Evolutionary conservation across 441 rosid genomes (phyloP).

Genomic region (Codiaeum variegatum): DNA sequence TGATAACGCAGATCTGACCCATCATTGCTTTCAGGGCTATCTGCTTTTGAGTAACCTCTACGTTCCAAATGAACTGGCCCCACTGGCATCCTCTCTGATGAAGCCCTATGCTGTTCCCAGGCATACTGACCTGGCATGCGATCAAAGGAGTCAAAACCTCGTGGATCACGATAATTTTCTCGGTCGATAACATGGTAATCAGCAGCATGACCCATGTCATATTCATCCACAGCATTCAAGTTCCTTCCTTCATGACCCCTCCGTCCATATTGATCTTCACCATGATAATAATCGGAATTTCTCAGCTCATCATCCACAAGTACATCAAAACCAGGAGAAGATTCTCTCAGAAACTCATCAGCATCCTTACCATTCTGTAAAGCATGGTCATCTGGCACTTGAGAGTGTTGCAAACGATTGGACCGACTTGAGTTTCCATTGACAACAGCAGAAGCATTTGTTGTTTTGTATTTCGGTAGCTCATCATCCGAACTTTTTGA

Average conservation of each 20-base stretch:
- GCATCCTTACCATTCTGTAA: conserved; percentile 60
- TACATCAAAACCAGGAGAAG: conserved; percentile 97
- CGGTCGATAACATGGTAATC: conserved; percentile 50
- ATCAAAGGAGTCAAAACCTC: conserved; percentile 45
- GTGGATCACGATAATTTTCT: conserved; percentile 40
- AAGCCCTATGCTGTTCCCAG: conserved; percentile 54
- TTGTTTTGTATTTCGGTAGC: conserved; percentile 37
- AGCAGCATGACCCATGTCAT: conserved; percentile 40
- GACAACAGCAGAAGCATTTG: conserved; percentile 27
- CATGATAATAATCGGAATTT: conserved; percentile 63
- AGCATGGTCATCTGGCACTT: conserved; percentile 46
- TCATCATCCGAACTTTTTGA: conserved; percentile 36
- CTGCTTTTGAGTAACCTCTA: conserved; percentile 42
- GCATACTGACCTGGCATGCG: conserved; percentile 49
- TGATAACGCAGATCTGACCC: conserved; percentile 69
- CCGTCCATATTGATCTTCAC: conserved; percentile 65
- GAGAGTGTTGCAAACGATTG: conserved; percentile 41
- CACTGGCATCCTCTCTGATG: conserved; percentile 45
- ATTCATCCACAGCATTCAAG: conserved; percentile 49
- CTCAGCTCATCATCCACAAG: conserved; percentile 78
- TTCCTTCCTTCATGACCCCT: conserved; percentile 56
- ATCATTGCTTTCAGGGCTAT: conserved; percentile 43
- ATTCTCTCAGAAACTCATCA: conserved; percentile 69
- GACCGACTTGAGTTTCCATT: conserved; percentile 42
- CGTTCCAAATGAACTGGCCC: conserved; percentile 46